These are phyloP conservation scores for Ascochyta clinopodiicola DNA, from an alignment of 2,329 filamentous ascomycete species.

Conservation along the genomic window DNA sequence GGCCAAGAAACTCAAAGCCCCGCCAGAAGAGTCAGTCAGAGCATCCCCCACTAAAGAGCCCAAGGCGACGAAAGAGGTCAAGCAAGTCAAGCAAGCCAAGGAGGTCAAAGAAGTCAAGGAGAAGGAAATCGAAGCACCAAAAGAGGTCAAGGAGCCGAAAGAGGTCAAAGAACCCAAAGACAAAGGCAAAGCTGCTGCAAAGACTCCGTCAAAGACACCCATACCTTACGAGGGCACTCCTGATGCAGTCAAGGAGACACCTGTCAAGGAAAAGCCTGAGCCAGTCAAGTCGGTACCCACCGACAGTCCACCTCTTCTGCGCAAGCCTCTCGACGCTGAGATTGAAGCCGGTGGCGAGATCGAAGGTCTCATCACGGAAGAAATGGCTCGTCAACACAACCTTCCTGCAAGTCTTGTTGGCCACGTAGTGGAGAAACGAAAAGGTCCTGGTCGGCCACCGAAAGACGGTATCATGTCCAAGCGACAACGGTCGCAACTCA, in stretches of 20 bases:
- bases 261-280: conserved; percentile 33
- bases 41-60: conserved; percentile 22
- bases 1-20: conserved; percentile 36
- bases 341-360: conserved; percentile 40
- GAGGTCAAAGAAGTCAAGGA: conserved; percentile 22
- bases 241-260: conserved; percentile 35
- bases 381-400: conserved; percentile 51
- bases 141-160: conserved; percentile 20
- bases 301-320: conserved; percentile 36
- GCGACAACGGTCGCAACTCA: conserved; percentile 69
- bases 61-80: conserved; percentile 14
- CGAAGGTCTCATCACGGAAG: conserved; percentile 45
- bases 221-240: conserved; percentile 40
- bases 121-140: conserved; percentile 19
- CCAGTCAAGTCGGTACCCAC: conserved; percentile 32
- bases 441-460: conserved; percentile 79
- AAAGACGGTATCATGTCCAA: conserved; percentile 87
- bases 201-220: conserved; percentile 31
- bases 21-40: conserved; percentile 9
- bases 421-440: conserved; percentile 64
- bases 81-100: conserved; percentile 22
- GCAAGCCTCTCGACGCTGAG: conserved; percentile 39
- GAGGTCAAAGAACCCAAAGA: conserved; percentile 29
- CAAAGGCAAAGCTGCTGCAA: conserved; percentile 30
- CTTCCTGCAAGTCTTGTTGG: conserved; percentile 48